Base-by-base conservation (phyloP, 495 filamentous ascomycete genomes). In the Penicillium samsonianum region DNA sequence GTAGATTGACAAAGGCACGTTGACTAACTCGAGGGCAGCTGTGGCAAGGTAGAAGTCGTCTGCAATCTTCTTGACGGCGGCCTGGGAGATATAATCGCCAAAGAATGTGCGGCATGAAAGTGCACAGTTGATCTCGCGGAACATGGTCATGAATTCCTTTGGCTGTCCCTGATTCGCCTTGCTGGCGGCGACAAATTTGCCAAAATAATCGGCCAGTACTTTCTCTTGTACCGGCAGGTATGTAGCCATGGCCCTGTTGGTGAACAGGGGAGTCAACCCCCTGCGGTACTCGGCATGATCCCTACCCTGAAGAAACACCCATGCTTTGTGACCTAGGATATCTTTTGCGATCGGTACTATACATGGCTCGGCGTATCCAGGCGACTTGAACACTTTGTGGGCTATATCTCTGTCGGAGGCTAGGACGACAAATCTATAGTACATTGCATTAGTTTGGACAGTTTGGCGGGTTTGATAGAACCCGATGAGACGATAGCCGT, bases 21-120 rank as follows among this genome's bases (percentile, higher is more conserved):
- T 96, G 74, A 98, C 92, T 20, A 98, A 83, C 67, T 98, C 92
- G 41, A 98, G 83, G 6, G 92, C 92, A 23, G 87, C 93, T 5
- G 93, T 98, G 55, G 93, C 90, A 49, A 90, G 84, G 71, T 94
- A 98, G 71, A 91, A 98, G 67, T 98, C 91, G 65, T 96, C 88
- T 41, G 92, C 89, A 55, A 98, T 92, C 76, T 90, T 92, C 80
- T 95, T 95, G 51, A 96, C 83, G n/a, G 87, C 69, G 17, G 68
- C 65, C 33, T 72, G 65, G 1, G 73, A 76, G 23, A 77, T 77
- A 42, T 77, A 76, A 41, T 76, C 65, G 3, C 71, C 73, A 46
- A 76, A 74, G 53, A 77, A 75, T 6, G 73, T 76, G 17, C 92
- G 87, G 67, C 89, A 90, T 23, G 91, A 93, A 23, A 96, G 82